Conservation (phyloP, 169 alveolate genomes). For the Cryptosporidium muris region DNA sequence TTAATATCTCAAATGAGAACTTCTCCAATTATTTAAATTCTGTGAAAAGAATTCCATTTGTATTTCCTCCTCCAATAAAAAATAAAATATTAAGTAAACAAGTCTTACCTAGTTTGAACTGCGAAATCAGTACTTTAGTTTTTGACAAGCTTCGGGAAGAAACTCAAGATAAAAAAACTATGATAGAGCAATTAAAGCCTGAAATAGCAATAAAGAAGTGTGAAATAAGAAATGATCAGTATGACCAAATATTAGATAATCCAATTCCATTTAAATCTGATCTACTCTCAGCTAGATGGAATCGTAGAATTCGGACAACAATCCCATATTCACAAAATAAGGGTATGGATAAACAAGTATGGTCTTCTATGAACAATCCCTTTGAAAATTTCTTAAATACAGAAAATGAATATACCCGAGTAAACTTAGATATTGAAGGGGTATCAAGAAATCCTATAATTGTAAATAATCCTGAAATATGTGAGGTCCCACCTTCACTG, state of each 20-base stretch:
- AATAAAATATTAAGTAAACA: no score
- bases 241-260: background rate
- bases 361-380: background rate
- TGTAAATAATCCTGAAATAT: background rate
- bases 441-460: background rate
- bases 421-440: background rate
- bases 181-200: constrained; percentile 27
- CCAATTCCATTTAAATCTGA: constrained; percentile 65
- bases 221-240: background rate
- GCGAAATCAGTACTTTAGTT: no score
- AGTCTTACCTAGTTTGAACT: no score
- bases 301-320: constrained; percentile 55
- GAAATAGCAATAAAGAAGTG: constrained; percentile 39
- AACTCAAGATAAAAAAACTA: background rate
- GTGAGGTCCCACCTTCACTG: no score
- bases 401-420: background rate
- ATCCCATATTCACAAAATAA: constrained; percentile 12
- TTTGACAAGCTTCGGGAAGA: no score
- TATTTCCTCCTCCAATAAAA: no score
- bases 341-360: no score
- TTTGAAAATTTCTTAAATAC: constrained; percentile 4
- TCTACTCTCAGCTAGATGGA: background rate
- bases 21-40: no score
- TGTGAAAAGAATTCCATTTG: no score
- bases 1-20: no score